Base-by-base conservation (phyloP, 2,329 filamentous ascomycete genomes). In the Pseudocercospora cruenta region DNA sequence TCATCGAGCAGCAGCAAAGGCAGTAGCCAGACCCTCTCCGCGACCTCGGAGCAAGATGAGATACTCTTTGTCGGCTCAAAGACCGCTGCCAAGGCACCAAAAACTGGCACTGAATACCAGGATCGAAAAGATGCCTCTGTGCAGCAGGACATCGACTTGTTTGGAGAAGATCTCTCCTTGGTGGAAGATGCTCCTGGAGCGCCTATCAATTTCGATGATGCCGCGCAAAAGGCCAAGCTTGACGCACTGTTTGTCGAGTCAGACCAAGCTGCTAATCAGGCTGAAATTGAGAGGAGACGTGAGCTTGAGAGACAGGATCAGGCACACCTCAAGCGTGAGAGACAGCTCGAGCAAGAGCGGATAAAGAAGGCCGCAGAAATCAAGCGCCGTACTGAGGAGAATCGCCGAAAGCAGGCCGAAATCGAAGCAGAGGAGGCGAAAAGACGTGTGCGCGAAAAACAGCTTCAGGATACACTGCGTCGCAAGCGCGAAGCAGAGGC, bases 211-310 rank as follows among this genome's bases (percentile, higher is more conserved):
- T 43, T 36, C n/a, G 24, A 39, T n/a, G 31, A 58, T 19, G n/a
- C 36, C n/a, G 28, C 31, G 31, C 31, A 58, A 39, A 58, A 58
- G 16, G 55, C 55, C 28, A 58, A 58, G n/a, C 16, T 58, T 24
- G 31, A 58, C 12, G 58, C 58, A 5, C 16, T 28, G 43, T 24
- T 26, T 4, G 22, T n/a, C 43, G n/a, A 58, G n/a, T 57, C 49
- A 5, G 58, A 57, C n/a, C 60, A 60, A 9, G 55, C 54, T 10
- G 60, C 62, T 1, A 51, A 39, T 3, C 45, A 43, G 33, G 22
- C 58, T 8, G 62, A 59, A 16, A 16, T n/a, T 14, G 39, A 60
- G 8, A 21, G 58, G 8, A 9, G 49, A 33, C 43, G 58, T 19
- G 58, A 60, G 14, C 3, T 28, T 12, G 24, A 60, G 21, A 31